These are phyloP conservation scores for Ceratocystis variospora DNA, from an alignment of 2,329 filamentous ascomycete genomes.

Conservation along the genomic window DNA sequence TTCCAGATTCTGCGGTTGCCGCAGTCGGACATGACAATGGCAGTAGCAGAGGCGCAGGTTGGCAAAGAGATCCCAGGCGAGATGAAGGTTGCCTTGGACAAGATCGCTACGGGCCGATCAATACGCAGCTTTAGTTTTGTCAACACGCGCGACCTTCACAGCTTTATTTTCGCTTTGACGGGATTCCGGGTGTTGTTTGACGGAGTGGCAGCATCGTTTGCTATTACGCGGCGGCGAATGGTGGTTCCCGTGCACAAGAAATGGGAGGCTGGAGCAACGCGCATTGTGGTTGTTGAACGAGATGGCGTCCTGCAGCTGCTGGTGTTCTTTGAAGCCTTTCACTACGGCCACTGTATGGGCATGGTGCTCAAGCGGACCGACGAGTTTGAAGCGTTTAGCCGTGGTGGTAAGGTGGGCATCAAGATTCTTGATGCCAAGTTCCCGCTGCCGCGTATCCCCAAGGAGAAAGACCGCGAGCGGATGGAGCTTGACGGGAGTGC, in stretches of 20 bases:
- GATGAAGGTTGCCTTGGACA: conserved; percentile 49
- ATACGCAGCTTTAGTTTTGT: conserved; percentile 59
- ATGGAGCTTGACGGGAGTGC: conserved; percentile 21
- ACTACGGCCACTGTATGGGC: conserved; percentile 76
- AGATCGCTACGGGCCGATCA: conserved; percentile 44
- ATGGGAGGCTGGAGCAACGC: conserved; percentile 70
- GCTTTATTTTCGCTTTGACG: conserved; percentile 65
- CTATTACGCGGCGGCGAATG: conserved; percentile 72
- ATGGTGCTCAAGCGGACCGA: conserved; percentile 77
- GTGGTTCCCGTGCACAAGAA: conserved; percentile 90
- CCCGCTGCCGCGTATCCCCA: conserved; percentile 53
- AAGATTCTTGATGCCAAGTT: conserved; percentile 86
- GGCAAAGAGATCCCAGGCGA: conserved; percentile 48
- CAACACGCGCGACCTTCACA: conserved; percentile 55
- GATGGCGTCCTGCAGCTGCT: conserved; percentile 65
- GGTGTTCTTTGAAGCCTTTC: conserved; percentile 79
- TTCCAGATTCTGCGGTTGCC: conserved; percentile 56
- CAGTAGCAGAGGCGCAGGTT: conserved; percentile 54
- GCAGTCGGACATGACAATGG: conserved; percentile 64
- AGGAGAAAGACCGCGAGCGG: conserved; percentile 35
- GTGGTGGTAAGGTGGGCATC: conserved; percentile 54
- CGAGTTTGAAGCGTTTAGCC: conserved; percentile 56
- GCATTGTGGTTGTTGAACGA: conserved; percentile 66
- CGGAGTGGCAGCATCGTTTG: conserved; percentile 57
- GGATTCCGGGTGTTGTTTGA: conserved; percentile 67